phyloP scores from a whole-genome alignment of 2,329 filamentous ascomycete genomes.

The Cucurbitaria berberidis region DNA sequence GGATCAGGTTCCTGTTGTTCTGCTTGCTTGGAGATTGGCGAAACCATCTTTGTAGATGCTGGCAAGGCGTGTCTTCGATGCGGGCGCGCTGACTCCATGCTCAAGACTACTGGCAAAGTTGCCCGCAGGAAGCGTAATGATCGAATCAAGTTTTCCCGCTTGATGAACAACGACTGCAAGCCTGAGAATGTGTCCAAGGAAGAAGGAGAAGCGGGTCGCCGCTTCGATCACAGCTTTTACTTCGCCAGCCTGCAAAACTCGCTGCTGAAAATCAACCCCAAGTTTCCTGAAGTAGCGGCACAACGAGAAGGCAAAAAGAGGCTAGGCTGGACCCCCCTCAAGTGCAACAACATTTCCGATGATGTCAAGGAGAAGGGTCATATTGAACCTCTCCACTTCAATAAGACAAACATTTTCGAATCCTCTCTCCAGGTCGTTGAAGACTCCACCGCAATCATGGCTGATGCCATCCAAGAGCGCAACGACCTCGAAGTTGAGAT shows the following conservation, averaged over 20 bases:
- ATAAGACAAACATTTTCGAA: conserved; percentile 20
- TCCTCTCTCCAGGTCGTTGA: conserved; percentile 10
- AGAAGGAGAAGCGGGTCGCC: conserved; percentile 10
- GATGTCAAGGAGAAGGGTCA: conserved; percentile 17
- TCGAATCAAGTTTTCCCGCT: conserved; percentile 4
- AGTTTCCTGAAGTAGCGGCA: conserved; percentile 14
- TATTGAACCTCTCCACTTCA: conserved; percentile 14
- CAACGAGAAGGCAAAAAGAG: conserved; percentile 5
- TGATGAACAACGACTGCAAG: not conserved
- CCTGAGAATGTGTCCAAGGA: conserved; percentile 3
- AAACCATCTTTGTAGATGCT: not conserved
- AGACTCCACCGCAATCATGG: conserved; percentile 8
- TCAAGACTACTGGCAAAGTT: not conserved
- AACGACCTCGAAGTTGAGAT: not conserved
- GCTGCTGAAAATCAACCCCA: conserved; percentile 11
- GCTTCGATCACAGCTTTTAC: conserved; percentile 6
- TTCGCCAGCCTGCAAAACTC: conserved; percentile 3
- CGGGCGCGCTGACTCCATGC: not conserved
- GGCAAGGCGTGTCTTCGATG: not conserved
- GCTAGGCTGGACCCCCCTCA: conserved; percentile 23
- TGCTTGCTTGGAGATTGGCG: conserved; percentile 3
- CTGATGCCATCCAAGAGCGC: conserved; percentile 4
- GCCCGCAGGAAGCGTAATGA: conserved; percentile 10
- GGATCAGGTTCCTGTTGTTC: not conserved
- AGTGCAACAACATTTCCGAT: conserved; percentile 27